Percentiles rank a stretch among this genome's conserved stretches.
Evolutionary conservation across 176 grass and related monocot genomes (phyloP).

Genomic region (Thalia dealbata): DNA sequence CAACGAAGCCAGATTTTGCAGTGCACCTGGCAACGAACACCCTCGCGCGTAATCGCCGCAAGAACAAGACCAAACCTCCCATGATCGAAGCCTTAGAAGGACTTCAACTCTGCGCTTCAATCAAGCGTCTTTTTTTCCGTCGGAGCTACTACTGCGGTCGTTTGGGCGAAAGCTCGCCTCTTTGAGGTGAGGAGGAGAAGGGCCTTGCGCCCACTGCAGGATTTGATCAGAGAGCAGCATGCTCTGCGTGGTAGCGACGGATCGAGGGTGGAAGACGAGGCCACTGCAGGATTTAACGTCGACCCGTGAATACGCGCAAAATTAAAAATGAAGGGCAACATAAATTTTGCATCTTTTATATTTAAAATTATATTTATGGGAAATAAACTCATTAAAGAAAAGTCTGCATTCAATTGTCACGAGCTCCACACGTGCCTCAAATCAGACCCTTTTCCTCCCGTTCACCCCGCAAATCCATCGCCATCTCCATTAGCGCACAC

Average conservation of each 20-base stretch:
- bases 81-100: neutral
- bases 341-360: no score
- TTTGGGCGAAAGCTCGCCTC: neutral
- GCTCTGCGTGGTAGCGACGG: neutral
- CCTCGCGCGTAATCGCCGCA: neutral
- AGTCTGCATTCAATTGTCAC: no score
- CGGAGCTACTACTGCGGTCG: neutral
- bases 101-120: neutral
- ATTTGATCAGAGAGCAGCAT: neutral
- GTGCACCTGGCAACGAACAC: slow-evolving; percentile 7
- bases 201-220: neutral
- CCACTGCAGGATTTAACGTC: no score
- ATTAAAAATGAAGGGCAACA: no score
- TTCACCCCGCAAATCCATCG: no score
- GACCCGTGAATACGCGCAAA: no score
- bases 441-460: no score
- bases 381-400: no score
- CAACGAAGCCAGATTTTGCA: neutral
- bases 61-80: neutral
- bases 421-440: no score
- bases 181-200: neutral
- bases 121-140: neutral
- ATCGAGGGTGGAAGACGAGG: neutral
- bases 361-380: no score
- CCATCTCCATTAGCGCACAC: no score